phyloP scores from a whole-genome alignment of 345 rosid species.

The Eucalyptus pauciflora region DNA sequence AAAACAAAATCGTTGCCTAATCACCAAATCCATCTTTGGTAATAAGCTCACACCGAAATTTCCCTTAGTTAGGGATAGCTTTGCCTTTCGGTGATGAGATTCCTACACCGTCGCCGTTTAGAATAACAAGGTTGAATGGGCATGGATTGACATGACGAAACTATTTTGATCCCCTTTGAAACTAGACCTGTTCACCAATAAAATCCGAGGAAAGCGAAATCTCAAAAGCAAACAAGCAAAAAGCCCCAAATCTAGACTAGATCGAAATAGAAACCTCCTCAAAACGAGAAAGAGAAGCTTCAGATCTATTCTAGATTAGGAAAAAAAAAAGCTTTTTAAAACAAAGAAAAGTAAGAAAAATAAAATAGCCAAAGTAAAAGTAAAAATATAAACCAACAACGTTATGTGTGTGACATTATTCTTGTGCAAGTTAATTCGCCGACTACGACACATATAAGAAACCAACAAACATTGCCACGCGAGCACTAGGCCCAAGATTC shows the following conservation, averaged over 20 bases:
- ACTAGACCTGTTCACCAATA: fast-evolving
- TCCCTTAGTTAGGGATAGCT: fast-evolving
- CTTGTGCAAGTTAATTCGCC: neutral
- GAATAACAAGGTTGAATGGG: fast-evolving
- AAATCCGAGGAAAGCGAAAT: fast-evolving
- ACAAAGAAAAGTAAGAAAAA: neutral
- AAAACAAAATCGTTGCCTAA: fast-evolving
- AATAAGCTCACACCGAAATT: fast-evolving
- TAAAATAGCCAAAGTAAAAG: neutral
- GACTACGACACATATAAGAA: neutral
- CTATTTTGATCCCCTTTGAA: no score
- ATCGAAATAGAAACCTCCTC: fast-evolving
- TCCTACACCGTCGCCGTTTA: fast-evolving
- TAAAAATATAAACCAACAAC: neutral
- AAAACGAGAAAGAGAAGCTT: fast-evolving
- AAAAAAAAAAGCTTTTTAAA: no score
- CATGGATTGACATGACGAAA: fast-evolving
- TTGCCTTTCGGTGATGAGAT: fast-evolving
- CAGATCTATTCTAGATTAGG: fast-evolving
- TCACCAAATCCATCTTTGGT: fast-evolving
- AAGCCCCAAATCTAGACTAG: neutral
- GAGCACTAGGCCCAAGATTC: neutral
- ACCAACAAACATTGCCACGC: neutral
- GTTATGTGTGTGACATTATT: neutral
- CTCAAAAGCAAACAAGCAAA: no score